phyloP scores from a whole-genome alignment of 1,284 basidiomycete species.

The Trichosporon sp. region DNA sequence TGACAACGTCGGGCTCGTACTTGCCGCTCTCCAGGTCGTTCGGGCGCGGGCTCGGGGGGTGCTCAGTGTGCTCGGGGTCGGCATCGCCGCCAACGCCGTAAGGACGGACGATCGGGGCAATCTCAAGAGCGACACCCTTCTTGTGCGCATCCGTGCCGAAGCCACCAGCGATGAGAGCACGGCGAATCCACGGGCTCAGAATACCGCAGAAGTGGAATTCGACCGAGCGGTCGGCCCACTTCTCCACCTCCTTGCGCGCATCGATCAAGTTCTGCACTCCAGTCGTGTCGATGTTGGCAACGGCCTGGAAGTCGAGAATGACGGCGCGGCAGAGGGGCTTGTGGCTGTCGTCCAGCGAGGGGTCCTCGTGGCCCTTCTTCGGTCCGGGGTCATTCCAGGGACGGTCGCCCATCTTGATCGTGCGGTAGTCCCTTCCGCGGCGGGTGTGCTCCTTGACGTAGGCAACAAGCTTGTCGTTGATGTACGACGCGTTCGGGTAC shows the following conservation, averaged over 20 bases:
- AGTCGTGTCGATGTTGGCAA: conserved; percentile 61
- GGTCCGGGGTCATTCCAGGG: conserved; percentile 95
- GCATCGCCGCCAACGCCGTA: conserved; percentile 24
- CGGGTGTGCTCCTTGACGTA: conserved; percentile 72
- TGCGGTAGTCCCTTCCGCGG: conserved; percentile 67
- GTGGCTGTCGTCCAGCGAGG: conserved; percentile 56
- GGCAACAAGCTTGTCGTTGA: conserved; percentile 73
- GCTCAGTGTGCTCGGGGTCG: conserved; percentile 16
- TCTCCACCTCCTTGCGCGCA: conserved; percentile 75
- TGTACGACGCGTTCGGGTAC: conserved; percentile 81
- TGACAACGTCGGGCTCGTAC: neutral
- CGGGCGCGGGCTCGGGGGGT: conserved; percentile 5
- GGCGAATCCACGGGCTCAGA: conserved; percentile 88
- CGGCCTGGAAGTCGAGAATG: conserved; percentile 82
- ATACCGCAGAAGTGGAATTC: conserved; percentile 62
- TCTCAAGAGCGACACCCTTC: conserved; percentile 55
- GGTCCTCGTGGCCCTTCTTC: conserved; percentile 50
- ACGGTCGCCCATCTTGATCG: conserved; percentile 62
- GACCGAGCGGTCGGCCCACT: conserved; percentile 73
- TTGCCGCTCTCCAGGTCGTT: conserved; percentile 12
- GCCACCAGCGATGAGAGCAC: conserved; percentile 78
- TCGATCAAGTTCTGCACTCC: conserved; percentile 88
- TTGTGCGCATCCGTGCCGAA: conserved; percentile 59
- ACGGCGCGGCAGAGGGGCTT: conserved; percentile 74
- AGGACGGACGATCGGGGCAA: conserved; percentile 65